Base-by-base conservation (phyloP, 2,329 filamentous ascomycete genomes). In the Aspergillus puulaauensis region DNA sequence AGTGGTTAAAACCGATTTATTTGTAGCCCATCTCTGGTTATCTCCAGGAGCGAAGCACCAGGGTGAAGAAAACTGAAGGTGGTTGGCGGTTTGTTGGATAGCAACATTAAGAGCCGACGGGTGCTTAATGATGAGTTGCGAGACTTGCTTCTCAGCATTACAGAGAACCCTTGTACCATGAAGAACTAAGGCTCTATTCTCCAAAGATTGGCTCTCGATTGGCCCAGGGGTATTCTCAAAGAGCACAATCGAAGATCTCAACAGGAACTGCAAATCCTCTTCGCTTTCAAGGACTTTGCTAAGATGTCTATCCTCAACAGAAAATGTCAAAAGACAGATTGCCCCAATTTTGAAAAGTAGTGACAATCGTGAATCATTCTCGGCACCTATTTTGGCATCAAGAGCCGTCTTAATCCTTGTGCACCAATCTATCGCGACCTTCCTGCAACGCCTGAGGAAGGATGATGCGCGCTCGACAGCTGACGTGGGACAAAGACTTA, bases 291-390 rank as follows among this genome's bases (percentile, higher is more conserved):
- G 53, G 11, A 62, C 14, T 11, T 11, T 24, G 2, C 31, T 9
- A 12, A 59, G 19, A 49, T 57, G 50, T 15, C 55, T 21, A n/a
- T 48, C 27, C 23, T 63, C 56, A 27, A 59, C 47, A 8, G 37
- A 23, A 31, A 57, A 63, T 24, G 54, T 61, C 6, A 59, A 23
- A 40, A 61, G 51, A 39, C 56, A 63, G 17, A 61, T 55, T 24
- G 27, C 37, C 15, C 56, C 56, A 17, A 63, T 3, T 23, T 33
- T 48, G 11, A 52, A 24, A 35, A 63, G 44, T 14, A 63, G 23
- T 21, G 8, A 19, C 37, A 54, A 44, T 7, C 54, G 44, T 15
- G 47, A 41, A 15, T 51, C 15, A 41, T 37, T 15, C 3, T 27
- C 39, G 1, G n/a, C 8, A 9, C 11, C 40, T 2, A 21, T 8